These are phyloP conservation scores for Kentomonas sorsogonicus DNA, from an alignment of 208 protist species.

Conservation along the genomic window DNA sequence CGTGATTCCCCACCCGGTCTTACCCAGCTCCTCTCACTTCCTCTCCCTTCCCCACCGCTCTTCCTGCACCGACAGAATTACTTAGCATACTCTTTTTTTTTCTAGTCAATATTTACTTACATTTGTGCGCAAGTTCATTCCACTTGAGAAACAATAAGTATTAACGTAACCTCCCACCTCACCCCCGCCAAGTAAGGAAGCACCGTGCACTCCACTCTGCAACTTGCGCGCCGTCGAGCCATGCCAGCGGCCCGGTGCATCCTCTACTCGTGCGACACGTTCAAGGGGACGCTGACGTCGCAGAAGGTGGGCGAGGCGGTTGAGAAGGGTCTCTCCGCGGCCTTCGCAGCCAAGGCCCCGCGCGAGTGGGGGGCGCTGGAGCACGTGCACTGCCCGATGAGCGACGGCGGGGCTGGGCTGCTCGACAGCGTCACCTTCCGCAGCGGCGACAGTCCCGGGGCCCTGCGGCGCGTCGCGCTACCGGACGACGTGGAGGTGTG, in stretches of 20 bases:
- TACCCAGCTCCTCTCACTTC: not conserved
- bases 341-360: not conserved
- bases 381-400: conserved; percentile 67
- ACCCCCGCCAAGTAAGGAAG: too few species aligned
- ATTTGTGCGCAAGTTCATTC: not conserved
- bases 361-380: not conserved
- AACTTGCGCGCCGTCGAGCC: too few species aligned
- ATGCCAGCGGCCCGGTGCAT: conserved; percentile 16
- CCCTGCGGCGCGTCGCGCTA: not conserved
- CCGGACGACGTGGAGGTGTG: conserved; percentile 18
- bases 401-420: conserved; percentile 70
- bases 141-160: not conserved
- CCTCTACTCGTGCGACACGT: conserved; percentile 62
- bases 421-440: conserved; percentile 57
- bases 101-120: not conserved
- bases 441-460: not conserved
- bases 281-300: conserved; percentile 71
- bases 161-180: not conserved
- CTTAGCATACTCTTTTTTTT: not conserved
- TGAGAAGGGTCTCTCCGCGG: conserved; percentile 31
- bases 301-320: conserved; percentile 51
- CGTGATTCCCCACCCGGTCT: not conserved
- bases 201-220: too few species aligned
- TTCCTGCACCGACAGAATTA: too few species aligned
- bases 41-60: too few species aligned